Evolutionary conservation across 371 early-diverging fungal genomes (phyloP).

Genomic region (Parasitella parasitica): DNA sequence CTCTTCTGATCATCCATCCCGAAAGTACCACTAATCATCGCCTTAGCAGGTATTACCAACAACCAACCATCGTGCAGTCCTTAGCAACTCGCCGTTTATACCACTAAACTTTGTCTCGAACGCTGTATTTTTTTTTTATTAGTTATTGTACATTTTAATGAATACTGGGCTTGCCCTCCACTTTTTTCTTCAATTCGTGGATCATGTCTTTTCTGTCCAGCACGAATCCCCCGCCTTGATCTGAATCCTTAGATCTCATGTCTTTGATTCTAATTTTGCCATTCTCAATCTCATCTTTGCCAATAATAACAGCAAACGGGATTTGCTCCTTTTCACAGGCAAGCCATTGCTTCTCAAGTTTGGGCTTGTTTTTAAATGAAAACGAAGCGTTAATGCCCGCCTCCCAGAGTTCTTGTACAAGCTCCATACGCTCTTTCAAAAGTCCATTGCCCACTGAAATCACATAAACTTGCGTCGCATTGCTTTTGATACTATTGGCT

Average conservation of each 20-base stretch:
- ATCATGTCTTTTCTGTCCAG: conserved; percentile 66
- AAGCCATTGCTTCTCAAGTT: conserved; percentile 79
- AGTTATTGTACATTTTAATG: neutral
- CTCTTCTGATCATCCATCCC: too few relatives aligned
- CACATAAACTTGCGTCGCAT: conserved; percentile 86
- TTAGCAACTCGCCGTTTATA: neutral
- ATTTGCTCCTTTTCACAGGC: conserved; percentile 83
- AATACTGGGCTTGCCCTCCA: neutral
- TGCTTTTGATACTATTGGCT: conserved; percentile 68
- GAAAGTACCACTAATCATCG: too few relatives aligned
- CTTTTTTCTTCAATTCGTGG: conserved; percentile 47
- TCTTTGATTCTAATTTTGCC: conserved; percentile 85
- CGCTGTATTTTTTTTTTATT: neutral
- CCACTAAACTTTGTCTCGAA: neutral
- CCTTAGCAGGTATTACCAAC: too few relatives aligned
- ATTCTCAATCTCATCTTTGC: conserved; percentile 75
- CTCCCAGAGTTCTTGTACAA: conserved; percentile 89
- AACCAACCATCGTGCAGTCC: too few relatives aligned
- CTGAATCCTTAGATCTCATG: conserved; percentile 65
- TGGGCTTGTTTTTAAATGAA: conserved; percentile 89
- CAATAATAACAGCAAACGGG: conserved; percentile 88
- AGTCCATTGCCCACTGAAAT: conserved; percentile 78
- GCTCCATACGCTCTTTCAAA: conserved; percentile 87
- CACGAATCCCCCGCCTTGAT: conserved; percentile 57
- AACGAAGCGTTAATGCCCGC: conserved; percentile 77